Evolutionary conservation across 1,139 yeast genomes (phyloP), one percentile per base, ranked within the genome.

Genomic region (Yamadazyma conglobata): DNA sequence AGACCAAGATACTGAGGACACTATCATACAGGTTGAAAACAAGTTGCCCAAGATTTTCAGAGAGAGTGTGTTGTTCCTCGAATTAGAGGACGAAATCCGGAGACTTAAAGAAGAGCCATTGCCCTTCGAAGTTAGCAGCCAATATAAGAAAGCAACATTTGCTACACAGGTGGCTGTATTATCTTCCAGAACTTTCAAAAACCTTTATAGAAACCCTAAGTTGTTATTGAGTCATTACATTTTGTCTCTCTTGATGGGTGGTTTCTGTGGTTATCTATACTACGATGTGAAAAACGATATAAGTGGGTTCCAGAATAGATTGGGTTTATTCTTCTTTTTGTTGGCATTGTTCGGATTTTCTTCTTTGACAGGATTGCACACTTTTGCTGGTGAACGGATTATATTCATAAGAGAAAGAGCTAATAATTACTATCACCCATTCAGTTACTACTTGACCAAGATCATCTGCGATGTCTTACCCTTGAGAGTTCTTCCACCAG

Each of bases 301-400:
- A 36, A 79, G 95, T 49, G 98, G 98, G 0, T 91, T 91, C 66
- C 98, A 91, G 55, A 91, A 91, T 57, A 73, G 98, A 47, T 66
- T 91, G 42, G 98, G 98, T 0, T 65, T 91, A 39, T 91, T 91
- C 58, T 89, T 91, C 67, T 89, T 89, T 55, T 61, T 89, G 33
- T 66, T 91, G 42, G 87, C 97, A 4, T 73, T 89, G 48, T 89
- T 91, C 62, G 98, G 98, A 0, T 91, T 91, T 54, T 82, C 95
- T 2, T 81, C 97, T 0, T 69, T 91, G 50, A 91, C 97, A 0
- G 95, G 96, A 0, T 65, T 91, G 33, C 89, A 87, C 48, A 77
- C 95, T 2, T 91, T 91, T 55, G 79, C 95, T 0, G 72, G 77
- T 37, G 98, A 91, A 54, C 70, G 97, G 45, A 77, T 88, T 25